A percentile compares a stretch with the other conserved stretches of the same genome.
phyloP scores from a whole-genome alignment of 805 yeast genomes.

The Candida xyloterini region DNA sequence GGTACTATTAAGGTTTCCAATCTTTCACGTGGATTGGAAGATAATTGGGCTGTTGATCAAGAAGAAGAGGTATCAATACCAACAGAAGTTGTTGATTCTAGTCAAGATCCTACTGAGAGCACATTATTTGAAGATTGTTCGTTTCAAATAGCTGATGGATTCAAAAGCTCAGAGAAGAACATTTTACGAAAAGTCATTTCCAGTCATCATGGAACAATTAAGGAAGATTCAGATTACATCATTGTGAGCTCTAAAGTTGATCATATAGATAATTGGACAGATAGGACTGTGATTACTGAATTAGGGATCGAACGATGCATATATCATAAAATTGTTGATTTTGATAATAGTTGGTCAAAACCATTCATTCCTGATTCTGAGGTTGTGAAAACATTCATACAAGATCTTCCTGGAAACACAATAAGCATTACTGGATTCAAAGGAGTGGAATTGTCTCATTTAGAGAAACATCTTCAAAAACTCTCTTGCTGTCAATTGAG shows the following conservation, averaged over 20 bases:
- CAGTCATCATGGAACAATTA: conserved; percentile 24
- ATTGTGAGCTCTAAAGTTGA: conserved; percentile 21
- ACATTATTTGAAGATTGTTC: conserved; percentile 18
- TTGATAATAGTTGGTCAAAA: conserved; percentile 26
- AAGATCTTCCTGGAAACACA: neutral
- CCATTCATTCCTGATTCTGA: conserved; percentile 14
- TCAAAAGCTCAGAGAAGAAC: conserved; percentile 12
- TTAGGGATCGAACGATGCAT: conserved; percentile 31
- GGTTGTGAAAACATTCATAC: neutral
- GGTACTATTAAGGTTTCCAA: conserved; percentile 16
- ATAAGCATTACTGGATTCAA: conserved; percentile 29
- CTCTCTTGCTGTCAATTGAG: conserved; percentile 44
- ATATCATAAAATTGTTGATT: conserved; percentile 17
- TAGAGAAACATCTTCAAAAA: conserved; percentile 48
- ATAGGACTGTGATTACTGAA: conserved; percentile 23
- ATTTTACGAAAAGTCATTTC: conserved; percentile 24
- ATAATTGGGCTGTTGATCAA: conserved; percentile 14
- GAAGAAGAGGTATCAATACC: conserved; percentile 2
- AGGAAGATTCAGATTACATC: conserved; percentile 11
- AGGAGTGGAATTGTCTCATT: conserved; percentile 31
- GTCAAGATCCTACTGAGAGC: conserved; percentile 1
- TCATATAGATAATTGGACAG: neutral
- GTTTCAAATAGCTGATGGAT: conserved; percentile 22
- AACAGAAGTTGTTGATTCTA: neutral
- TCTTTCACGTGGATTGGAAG: conserved; percentile 4